These are phyloP conservation scores for Acarospora socialis DNA, from an alignment of 2,329 filamentous ascomycete genomes.

Conservation along the genomic window DNA sequence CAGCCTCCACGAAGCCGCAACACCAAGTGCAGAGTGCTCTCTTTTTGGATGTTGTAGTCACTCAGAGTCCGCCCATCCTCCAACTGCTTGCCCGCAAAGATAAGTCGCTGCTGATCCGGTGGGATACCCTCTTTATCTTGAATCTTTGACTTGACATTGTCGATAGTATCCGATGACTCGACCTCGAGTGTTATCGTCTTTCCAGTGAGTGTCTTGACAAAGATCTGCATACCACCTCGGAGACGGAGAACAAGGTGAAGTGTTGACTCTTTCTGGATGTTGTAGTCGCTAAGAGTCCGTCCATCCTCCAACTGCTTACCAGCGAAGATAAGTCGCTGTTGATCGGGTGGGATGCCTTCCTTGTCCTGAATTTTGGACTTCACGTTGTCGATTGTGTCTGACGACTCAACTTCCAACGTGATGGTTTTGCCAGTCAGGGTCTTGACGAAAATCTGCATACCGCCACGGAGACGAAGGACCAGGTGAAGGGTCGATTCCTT, in stretches of 20 bases:
- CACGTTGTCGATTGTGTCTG: slow-evolving; percentile 87
- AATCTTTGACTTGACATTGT: slow-evolving; percentile 58
- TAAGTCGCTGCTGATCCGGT: slow-evolving; percentile 55
- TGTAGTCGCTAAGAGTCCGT: slow-evolving; percentile 84
- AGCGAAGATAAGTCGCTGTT: slow-evolving; percentile 86
- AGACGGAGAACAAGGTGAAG: slow-evolving; percentile 69
- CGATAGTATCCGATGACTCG: slow-evolving; percentile 53
- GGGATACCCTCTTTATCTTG: slow-evolving; percentile 73
- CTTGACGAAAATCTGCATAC: slow-evolving; percentile 48
- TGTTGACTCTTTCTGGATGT: slow-evolving; percentile 86
- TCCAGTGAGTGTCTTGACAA: slow-evolving; percentile 68
- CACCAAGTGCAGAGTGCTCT: slow-evolving; percentile 51
- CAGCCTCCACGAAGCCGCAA: slow-evolving; percentile 44
- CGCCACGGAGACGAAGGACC: slow-evolving; percentile 75
- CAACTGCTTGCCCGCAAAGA: slow-evolving; percentile 55
- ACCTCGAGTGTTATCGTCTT: slow-evolving; percentile 58
- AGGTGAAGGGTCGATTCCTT: slow-evolving; percentile 80
- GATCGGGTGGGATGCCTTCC: slow-evolving; percentile 82
- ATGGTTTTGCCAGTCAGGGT: slow-evolving; percentile 74
- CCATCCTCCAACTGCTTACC: slow-evolving; percentile 91
- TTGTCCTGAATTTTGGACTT: slow-evolving; percentile 77
- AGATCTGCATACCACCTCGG: slow-evolving; percentile 73
- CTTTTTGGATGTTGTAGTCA: slow-evolving; percentile 45
- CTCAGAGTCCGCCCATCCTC: slow-evolving; percentile 37
- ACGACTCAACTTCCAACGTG: slow-evolving; percentile 77